Evolutionary conservation across 2,329 filamentous ascomycete species (phyloP).

Genomic region (Monosporascus sp.): DNA sequence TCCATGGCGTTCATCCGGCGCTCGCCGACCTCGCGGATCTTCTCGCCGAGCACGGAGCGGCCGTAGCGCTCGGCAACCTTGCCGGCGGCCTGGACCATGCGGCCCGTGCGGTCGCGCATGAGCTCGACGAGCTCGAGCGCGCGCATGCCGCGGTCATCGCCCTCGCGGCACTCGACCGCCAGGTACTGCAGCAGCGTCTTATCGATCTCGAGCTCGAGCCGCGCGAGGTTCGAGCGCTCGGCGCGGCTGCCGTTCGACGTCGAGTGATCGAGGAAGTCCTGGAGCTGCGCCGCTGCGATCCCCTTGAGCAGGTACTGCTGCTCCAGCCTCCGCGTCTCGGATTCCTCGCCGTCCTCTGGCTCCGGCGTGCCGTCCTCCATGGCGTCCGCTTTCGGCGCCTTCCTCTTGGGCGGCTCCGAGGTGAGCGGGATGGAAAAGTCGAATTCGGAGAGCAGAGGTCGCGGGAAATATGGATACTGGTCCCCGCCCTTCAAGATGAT

Average conservation of each 20-base stretch:
- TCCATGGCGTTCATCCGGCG: conserved; percentile 42
- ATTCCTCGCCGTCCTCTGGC: conserved; percentile 26
- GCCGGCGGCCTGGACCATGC: conserved; percentile 85
- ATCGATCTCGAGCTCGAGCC: conserved; percentile 79
- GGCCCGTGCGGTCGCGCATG: conserved; percentile 77
- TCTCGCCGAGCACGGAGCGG: conserved; percentile 72
- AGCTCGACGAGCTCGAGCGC: conserved; percentile 84
- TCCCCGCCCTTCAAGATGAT: conserved; percentile 98
- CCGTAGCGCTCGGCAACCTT: conserved; percentile 88
- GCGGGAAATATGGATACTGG: conserved; percentile 86
- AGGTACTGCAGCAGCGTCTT: conserved; percentile 86
- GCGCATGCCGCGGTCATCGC: conserved; percentile 91
- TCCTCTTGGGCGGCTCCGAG: conserved; percentile 39
- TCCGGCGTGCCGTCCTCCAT: conserved; percentile 26
- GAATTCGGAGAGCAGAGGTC: conserved; percentile 86
- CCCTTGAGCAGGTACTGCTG: conserved; percentile 74
- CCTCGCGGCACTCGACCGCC: conserved; percentile 83
- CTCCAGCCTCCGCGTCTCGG: conserved; percentile 62
- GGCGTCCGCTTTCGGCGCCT: conserved; percentile 26
- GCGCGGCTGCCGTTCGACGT: conserved; percentile 54
- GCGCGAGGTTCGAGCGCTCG: conserved; percentile 62
- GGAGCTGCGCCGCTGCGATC: conserved; percentile 66
- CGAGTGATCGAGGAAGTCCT: conserved; percentile 61
- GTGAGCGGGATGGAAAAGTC: conserved; percentile 81
- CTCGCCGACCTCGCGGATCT: conserved; percentile 84